A percentile compares a stretch with the other conserved stretches of the same genome.
phyloP scores from a whole-genome alignment of 2,329 filamentous ascomycete genomes.

The Diaporthe eres region DNA sequence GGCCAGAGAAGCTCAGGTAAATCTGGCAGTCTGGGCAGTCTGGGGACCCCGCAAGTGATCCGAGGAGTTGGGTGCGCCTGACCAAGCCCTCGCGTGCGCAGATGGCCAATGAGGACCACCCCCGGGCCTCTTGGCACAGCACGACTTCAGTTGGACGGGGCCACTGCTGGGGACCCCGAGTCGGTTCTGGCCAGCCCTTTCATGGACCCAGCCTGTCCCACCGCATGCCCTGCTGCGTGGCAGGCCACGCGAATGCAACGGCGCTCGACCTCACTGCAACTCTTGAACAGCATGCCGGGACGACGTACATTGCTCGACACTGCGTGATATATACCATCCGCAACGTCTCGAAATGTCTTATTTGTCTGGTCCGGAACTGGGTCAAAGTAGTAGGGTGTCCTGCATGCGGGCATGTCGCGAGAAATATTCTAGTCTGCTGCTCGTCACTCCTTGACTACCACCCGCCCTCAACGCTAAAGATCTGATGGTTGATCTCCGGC shows the following conservation, averaged over 20 bases:
- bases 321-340: not conserved
- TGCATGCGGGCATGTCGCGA: not conserved
- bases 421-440: not conserved
- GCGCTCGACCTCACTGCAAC: constrained; percentile 15
- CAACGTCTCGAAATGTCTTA: too few species aligned
- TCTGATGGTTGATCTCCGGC: constrained; percentile 14
- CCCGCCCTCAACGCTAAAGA: constrained; percentile 2
- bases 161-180: constrained; percentile 9
- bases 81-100: not conserved
- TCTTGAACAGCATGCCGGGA: constrained; percentile 16
- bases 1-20: constrained; percentile 11
- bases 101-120: not conserved
- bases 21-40: constrained; percentile 25
- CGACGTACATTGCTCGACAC: not conserved
- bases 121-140: constrained; percentile 19
- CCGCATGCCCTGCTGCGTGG: constrained; percentile 11
- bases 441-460: not conserved
- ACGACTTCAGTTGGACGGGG: constrained; percentile 12
- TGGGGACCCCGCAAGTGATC: constrained; percentile 30
- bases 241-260: constrained; percentile 23
- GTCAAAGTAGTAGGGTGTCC: not conserved
- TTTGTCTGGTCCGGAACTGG: not conserved
- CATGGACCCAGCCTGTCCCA: constrained; percentile 1
- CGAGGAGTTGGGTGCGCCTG: constrained; percentile 27
- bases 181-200: constrained; percentile 16